Base-by-base conservation (phyloP, 2,329 filamentous ascomycete genomes). In the Truncatella angustata region DNA sequence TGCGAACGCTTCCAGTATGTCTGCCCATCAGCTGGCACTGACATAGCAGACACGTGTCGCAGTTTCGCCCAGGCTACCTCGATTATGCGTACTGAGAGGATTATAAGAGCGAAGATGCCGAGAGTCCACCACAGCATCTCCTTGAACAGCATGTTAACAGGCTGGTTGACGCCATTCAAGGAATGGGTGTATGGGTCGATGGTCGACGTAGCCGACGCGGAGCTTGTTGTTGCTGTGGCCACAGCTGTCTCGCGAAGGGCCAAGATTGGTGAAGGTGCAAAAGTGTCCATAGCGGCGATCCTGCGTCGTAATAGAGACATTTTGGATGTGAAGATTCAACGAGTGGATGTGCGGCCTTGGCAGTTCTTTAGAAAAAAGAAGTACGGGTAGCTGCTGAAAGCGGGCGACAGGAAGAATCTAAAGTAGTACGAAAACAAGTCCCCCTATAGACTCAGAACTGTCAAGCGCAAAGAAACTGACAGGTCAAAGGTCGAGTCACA, bases 81-180 rank as follows among this genome's bases (percentile, higher is more conserved):
- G 26, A 74, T 54, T 23, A 86, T 65, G 50, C 83, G 75, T 55
- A 85, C 72, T 18, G 66, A 46, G 34, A 87, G 70, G 43, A 87
- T 72, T 26, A 78, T 56, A 48, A 85, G 62, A 42, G 72, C 82
- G 51, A 82, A 68, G 52, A 77, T 74, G 16, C 84, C 84, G 52
- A 87, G 62, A 46, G 72, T 83, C 77, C 78, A 84, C 82, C 82
- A 86, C 11, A 86, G 62, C 35, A 74, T 67, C 57, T 85, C 73
- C 60, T 74, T 79, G 62, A 85, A 82, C 11, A 81, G 59, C 58
- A 81, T 66, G 64, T 87, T 85, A 58, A 77, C 70, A 2, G 69
- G 58, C 63, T 85, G 82, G 60, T 84, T 79, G 56, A 87, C 83
- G 50, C 84, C 84, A 60, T 78, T 79, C 55, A 87, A 74, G 43